Base-by-base conservation (phyloP, 2,329 filamentous ascomycete species). In the Capronia americana region DNA sequence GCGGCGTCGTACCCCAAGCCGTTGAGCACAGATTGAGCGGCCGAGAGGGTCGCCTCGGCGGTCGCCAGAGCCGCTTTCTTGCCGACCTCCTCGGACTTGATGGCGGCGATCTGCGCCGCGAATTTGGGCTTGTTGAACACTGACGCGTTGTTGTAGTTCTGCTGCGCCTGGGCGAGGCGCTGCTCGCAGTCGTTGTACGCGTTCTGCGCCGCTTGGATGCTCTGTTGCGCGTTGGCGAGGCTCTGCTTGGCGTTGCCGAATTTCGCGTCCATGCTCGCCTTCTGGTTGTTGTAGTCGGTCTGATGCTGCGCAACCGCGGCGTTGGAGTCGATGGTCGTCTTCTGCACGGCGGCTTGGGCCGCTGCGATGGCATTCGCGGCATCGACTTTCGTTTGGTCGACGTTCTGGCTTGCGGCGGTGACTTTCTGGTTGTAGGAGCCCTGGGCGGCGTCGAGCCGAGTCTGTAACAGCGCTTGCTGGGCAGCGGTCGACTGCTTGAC, bases 101-200 rank as follows among this genome's bases (percentile, higher is more conserved):
- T 53, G 20, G 50, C 50, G n/a, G n/a, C 24, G 23, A 53, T 28
- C 50, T 53, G 50, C 20, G 23, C 50, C 23, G n/a, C 24, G 8
- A 23, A 53, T 23, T 53, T 53, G n/a, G 24, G 50, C 11, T 53
- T 23, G 24, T 53, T 53, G 20, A 28, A 23, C 50, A 23, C n/a
- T 8, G n/a, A 24, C 5, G 20, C 50, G n/a, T 23, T 53, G 20
- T 53, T 53, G 12, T 23, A 23, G 23, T 53, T 53, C 50, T 53
- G n/a, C 24, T 53, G 20, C 12, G 50, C 50, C 24, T 53, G 50
- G 5, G 50, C n/a, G 11, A 53, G 50, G n/a, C 50, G n/a, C 24
- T 53, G 50, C 12, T 53, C 50, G 50, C 50, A 53, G 50, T 53
- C 50, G 24, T 53, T 53, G 20, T 24, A 23, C n/a, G 50, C 50